Evolutionary conservation across 176 grass and related monocot species (phyloP), one percentile per base, ranked within the genome.

Genomic region (Phyllostachys edulis): DNA sequence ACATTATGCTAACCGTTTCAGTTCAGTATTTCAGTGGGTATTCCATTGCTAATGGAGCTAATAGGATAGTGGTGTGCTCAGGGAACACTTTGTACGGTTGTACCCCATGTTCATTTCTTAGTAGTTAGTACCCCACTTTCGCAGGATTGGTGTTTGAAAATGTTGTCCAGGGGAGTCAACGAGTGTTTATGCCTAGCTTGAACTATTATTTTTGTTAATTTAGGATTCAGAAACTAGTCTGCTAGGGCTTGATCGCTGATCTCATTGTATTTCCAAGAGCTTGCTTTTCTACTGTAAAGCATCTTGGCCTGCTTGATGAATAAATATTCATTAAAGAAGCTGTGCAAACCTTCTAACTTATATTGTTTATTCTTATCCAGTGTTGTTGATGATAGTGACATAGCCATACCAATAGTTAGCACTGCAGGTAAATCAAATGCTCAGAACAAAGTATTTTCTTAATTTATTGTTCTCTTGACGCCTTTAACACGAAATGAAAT

Each of bases 341-440:
- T 77, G 40, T 41, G 6, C 15, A 5, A 16, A 32, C 42, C 54
- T 46, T 72, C 55, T 55, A 24, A 85, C 41, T 75, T 73, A 15
- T 32, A 18, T 5, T 41, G 6, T 73, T 73, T 51, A 38, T 65
- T 82, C 79, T 41, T 67, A 11, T 93, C 40, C 85, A 98, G 96
- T 75, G 80, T 98, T 80, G 67, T 98, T 77, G 93, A 94, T 85
- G 89, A 97, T 44, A 79, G 45, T 13, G 89, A 91, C 73, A 47
- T 70, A 6, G 80, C 44, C 13, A 57, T 61, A 29, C 65, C 80
- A 65, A 89, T n/a, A n/a, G 65, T 67, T 78, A 65, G 37, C 54
- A 65, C 71, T 34, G 38, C 67, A 59, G 69, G 87, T 86, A 81
- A 84, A 84, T 46, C 6, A 77, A 57, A 62, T 71, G 16, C 40